Base-by-base conservation (phyloP, 2,329 filamentous ascomycete genomes). In the Chrysoporthe deuterocubensis region DNA sequence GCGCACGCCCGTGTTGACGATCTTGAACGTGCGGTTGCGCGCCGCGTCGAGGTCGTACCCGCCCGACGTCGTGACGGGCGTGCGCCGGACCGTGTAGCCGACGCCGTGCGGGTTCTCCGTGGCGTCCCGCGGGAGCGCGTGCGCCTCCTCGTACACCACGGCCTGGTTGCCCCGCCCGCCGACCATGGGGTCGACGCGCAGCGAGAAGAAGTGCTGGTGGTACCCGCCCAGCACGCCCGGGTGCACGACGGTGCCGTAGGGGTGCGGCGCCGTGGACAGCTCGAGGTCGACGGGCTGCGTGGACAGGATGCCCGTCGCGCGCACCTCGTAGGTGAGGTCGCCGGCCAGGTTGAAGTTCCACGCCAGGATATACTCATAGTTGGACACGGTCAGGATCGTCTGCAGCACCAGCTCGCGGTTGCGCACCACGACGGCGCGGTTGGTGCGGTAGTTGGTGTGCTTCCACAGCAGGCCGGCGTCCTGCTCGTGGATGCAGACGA, bases 181-280 rank as follows among this genome's bases (percentile, higher is more conserved):
- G 61, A 89, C 80, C 71, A 85, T 85, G n/a, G 88, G 87, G 73
- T 90, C 88, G 14, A 90, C 80, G 9, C 88, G 85, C 5, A 90
- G 81, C 3, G 85, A 89, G 79, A 94, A 93, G 76, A 93, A 91
- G 77, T 94, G 92, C 75, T 94, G 91, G 74, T 94, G 91, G 77
- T 91, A 88, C 0, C 83, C 81, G 2, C 89, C 90, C 44, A 93
- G 79, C 0, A 87, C 86, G 2, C 88, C 88, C 0, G 84, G 82
- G 11, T 83, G 82, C 1, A 92, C 89, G 2, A 90, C 84, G 65
- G 87, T 92, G 43, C 86, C 86, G 72, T 83, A 89, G 2, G 80
- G 79, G 40, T 79, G 80, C 2, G 75, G 73, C 1, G 80, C 83
- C 70, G 85, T 84, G 52, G 84, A 83, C 0, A 83, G 75, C 48